Evolutionary conservation across 228 moss, liverwort and hornwort genomes (phyloP).

Genomic region (Sphagnum fallax): DNA sequence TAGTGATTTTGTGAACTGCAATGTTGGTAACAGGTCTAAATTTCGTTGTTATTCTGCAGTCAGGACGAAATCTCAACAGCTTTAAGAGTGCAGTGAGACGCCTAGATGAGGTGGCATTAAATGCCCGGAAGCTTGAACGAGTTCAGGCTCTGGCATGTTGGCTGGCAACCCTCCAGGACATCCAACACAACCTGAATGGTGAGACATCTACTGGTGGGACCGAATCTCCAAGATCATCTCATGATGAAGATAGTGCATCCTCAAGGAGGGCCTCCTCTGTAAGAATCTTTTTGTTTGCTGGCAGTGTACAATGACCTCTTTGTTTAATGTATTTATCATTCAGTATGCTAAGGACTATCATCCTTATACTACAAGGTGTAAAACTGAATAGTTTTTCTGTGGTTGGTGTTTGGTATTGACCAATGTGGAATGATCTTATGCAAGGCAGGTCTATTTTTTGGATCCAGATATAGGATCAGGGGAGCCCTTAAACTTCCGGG

Average conservation of each 20-base stretch:
- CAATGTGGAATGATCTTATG: too few species aligned
- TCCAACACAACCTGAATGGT: conserved; percentile 14
- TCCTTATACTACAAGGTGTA: too few species aligned
- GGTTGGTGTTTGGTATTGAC: too few species aligned
- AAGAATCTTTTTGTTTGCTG: background rate
- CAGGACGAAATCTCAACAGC: conserved; percentile 42
- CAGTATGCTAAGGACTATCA: too few species aligned
- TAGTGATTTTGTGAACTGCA: too few species aligned
- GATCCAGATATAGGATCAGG: conserved; percentile 30
- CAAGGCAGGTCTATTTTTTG: conserved; percentile 32
- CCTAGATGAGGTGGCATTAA: conserved; percentile 45
- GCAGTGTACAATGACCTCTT: too few species aligned
- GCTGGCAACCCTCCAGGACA: conserved; percentile 48
- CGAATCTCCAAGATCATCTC: conserved; percentile 12
- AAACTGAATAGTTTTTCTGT: too few species aligned
- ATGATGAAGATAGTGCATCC: conserved; percentile 27
- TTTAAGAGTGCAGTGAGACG: conserved; percentile 46
- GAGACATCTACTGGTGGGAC: conserved; percentile 12
- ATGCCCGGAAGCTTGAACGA: conserved; percentile 36
- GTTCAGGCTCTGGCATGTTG: conserved; percentile 37
- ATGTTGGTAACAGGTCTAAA: too few species aligned
- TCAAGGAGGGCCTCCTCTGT: conserved; percentile 41
- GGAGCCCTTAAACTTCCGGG: conserved; percentile 40
- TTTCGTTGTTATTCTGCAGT: conserved; percentile 9
- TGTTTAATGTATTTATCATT: too few species aligned